Evolutionary conservation across 2,329 filamentous ascomycete species (phyloP).

Genomic region (Colletotrichum spaethianum): DNA sequence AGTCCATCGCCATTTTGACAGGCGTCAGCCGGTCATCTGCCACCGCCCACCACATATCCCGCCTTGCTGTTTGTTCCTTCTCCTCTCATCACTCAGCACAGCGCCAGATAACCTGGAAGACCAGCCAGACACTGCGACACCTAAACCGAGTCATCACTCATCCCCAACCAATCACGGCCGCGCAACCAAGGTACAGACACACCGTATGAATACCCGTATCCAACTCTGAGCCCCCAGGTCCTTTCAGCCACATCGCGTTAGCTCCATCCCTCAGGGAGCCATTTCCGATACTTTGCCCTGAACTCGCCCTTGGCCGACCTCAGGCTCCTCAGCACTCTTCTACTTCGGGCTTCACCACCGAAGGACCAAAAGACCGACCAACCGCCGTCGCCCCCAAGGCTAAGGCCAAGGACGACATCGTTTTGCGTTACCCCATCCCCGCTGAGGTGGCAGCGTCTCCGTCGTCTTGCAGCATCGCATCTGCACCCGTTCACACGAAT

Average conservation of each 20-base stretch:
- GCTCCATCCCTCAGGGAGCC: constrained; percentile 2
- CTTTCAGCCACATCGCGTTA: constrained; percentile 14
- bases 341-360: constrained; percentile 37
- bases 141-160: constrained; percentile 29
- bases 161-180: constrained; percentile 26
- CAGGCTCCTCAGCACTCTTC: constrained; percentile 22
- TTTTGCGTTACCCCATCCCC: constrained; percentile 6
- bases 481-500: constrained; percentile 2
- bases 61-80: neutral
- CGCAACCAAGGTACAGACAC: constrained; percentile 3
- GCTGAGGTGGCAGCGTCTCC: constrained; percentile 29
- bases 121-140: constrained; percentile 1
- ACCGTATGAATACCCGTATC: neutral
- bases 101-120: neutral
- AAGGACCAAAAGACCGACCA: constrained; percentile 30
- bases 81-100: neutral
- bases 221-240: constrained; percentile 16
- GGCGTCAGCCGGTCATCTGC: neutral
- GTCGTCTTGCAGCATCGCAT: constrained; percentile 24
- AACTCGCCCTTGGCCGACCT: constrained; percentile 28
- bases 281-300: constrained; percentile 12
- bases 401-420: constrained; percentile 14
- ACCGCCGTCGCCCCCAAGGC: constrained; percentile 31
- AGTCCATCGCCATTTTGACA: neutral
- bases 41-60: neutral